phyloP scores from a whole-genome alignment of 768 basidiomycete genomes.

The Lactarius sp. region DNA sequence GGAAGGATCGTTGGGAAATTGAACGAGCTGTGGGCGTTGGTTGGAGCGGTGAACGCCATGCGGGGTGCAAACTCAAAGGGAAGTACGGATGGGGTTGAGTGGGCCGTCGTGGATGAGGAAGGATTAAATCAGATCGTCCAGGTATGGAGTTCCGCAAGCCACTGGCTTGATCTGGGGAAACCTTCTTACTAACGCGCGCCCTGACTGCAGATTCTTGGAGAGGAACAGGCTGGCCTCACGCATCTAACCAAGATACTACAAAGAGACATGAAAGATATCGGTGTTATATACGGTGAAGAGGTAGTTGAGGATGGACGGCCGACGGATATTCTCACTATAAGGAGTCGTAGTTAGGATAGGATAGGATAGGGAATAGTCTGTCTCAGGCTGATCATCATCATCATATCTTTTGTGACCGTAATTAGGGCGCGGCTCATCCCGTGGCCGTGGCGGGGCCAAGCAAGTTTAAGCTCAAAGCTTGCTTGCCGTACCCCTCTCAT shows the following conservation, averaged over 20 bases:
- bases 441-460: not conserved
- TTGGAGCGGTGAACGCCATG: constrained; percentile 63
- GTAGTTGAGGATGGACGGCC: constrained; percentile 3
- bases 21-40: constrained; percentile 81
- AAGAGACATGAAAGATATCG: constrained; percentile 46
- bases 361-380: not conserved
- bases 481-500: not conserved
- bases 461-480: constrained; percentile 11
- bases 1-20: constrained; percentile 66
- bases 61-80: constrained; percentile 46
- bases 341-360: not conserved
- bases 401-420: not conserved
- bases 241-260: constrained; percentile 73
- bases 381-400: too few species aligned
- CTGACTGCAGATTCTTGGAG: constrained; percentile 54
- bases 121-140: constrained; percentile 72
- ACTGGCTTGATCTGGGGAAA: not conserved
- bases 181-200: not conserved
- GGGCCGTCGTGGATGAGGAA: constrained; percentile 86
- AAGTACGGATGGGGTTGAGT: constrained; percentile 48
- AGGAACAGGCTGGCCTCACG: constrained; percentile 76
- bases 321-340: constrained; percentile 4
- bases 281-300: constrained; percentile 26
- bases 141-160: constrained; percentile 38
- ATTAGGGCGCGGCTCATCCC: not conserved